A percentile compares a stretch with the other conserved stretches of the same genome.
Evolutionary conservation across 2,329 filamentous ascomycete species (phyloP).

Genomic region (Dothidotthia symphoricarpi): DNA sequence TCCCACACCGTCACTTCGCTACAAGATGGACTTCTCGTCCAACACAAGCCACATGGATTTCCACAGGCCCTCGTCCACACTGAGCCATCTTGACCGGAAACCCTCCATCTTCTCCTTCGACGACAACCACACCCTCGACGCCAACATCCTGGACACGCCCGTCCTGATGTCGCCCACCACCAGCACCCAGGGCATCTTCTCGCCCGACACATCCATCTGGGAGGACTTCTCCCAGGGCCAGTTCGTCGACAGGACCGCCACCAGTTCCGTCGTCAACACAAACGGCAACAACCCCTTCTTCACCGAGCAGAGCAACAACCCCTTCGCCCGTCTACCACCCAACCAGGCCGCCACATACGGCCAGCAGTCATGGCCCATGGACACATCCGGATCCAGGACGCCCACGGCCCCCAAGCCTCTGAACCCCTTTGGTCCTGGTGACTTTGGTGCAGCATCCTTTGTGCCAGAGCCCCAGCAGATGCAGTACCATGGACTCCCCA

Average conservation of each 20-base stretch:
- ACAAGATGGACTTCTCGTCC: slow-evolving; percentile 42
- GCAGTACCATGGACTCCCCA: slow-evolving; percentile 39
- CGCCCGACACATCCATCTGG: slow-evolving; percentile 51
- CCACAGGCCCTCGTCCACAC: slow-evolving; percentile 39
- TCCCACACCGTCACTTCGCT: slow-evolving; percentile 43
- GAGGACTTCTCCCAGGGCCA: slow-evolving; percentile 47
- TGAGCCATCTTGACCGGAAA: slow-evolving; percentile 40
- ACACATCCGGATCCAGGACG: slow-evolving; percentile 69
- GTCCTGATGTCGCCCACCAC: slow-evolving; percentile 52
- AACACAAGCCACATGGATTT: slow-evolving; percentile 38
- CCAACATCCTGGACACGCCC: slow-evolving; percentile 41
- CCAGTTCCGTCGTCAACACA: slow-evolving; percentile 40
- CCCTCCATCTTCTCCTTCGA: slow-evolving; percentile 47
- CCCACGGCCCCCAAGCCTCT: slow-evolving; percentile 72
- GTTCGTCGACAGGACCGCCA: slow-evolving; percentile 40
- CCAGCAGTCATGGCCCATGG: slow-evolving; percentile 60
- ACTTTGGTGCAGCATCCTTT: slow-evolving; percentile 51
- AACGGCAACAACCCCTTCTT: slow-evolving; percentile 52
- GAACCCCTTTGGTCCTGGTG: slow-evolving; percentile 57
- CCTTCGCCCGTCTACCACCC: slow-evolving; percentile 63
- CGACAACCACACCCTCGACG: slow-evolving; percentile 52
- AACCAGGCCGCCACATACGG: slow-evolving; percentile 49
- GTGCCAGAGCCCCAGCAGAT: slow-evolving; percentile 44
- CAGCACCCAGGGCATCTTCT: slow-evolving; percentile 51
- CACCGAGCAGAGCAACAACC: slow-evolving; percentile 51